A percentile compares a stretch with the other conserved stretches of the same genome.
These are phyloP conservation scores for Pythium folliculosum DNA, from an alignment of 352 stramenopile species.

Conservation along the genomic window DNA sequence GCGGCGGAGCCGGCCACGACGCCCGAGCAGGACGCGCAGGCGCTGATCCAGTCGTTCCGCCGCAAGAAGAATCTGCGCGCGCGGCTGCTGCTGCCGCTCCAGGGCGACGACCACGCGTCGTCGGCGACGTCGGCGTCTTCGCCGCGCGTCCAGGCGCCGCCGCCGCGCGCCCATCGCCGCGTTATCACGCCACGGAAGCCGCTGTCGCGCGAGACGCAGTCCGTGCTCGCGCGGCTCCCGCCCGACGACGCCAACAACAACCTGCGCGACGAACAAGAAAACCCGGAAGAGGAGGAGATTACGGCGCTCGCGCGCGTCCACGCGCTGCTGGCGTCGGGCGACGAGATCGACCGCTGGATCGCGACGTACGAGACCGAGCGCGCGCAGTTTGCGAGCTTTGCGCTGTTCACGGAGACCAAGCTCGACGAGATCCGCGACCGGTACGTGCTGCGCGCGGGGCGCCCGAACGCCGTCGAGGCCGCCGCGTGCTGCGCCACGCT, in stretches of 20 bases:
- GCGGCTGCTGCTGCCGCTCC: conserved; percentile 45
- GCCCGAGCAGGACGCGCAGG: conserved; percentile 22
- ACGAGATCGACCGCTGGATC: conserved; percentile 69
- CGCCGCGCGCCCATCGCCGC: conserved; percentile 13
- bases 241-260: neutral
- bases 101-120: conserved; percentile 25
- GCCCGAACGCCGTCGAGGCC: conserved; percentile 71
- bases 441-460: conserved; percentile 45
- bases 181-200: conserved; percentile 1
- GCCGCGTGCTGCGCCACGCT: conserved; percentile 77
- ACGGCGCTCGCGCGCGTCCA: conserved; percentile 44
- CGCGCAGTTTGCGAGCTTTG: conserved; percentile 69
- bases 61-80: conserved; percentile 54
- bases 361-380: conserved; percentile 68
- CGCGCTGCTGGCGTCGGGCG: conserved; percentile 39
- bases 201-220: conserved; percentile 20
- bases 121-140: no score
- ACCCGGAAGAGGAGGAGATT: conserved; percentile 21
- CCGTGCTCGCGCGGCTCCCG: conserved; percentile 1
- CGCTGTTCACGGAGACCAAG: conserved; percentile 78
- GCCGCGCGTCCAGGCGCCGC: no score
- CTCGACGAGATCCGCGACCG: conserved; percentile 70
- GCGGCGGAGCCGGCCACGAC: neutral
- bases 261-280: neutral
- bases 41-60: conserved; percentile 42